A percentile compares a stretch with the other conserved stretches of the same genome.
Conservation (phyloP, 257 asterid species). For the Parsonsia alboflavescens region DNA sequence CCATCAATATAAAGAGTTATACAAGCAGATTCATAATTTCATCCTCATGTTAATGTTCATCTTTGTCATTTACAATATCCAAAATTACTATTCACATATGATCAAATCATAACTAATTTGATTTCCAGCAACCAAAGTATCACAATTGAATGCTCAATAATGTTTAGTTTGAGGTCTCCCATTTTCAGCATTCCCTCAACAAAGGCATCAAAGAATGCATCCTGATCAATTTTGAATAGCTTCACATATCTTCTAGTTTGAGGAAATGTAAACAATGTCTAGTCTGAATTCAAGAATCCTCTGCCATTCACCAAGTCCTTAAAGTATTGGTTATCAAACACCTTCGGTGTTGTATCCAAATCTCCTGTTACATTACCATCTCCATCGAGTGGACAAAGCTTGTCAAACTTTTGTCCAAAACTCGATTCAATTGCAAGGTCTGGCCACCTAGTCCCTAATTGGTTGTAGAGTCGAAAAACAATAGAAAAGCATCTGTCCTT, state of each 20-base stretch:
- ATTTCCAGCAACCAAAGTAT: background rate
- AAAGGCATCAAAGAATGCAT: constrained; percentile 47
- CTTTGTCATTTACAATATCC: background rate
- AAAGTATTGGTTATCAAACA: constrained; percentile 69
- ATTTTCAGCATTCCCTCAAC: constrained; percentile 63
- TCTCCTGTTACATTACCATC: constrained; percentile 60
- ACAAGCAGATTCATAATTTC: background rate
- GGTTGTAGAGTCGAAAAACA: constrained; percentile 82
- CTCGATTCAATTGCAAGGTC: constrained; percentile 68
- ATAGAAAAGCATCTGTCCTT: constrained; percentile 81
- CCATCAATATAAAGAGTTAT: background rate
- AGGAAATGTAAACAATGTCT: constrained; percentile 40
- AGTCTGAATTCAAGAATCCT: constrained; percentile 85
- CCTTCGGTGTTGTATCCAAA: constrained; percentile 62
- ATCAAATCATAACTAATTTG: background rate
- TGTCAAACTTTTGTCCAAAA: constrained; percentile 40
- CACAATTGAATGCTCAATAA: background rate
- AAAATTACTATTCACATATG: background rate
- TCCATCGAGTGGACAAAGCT: constrained; percentile 65
- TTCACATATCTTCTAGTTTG: constrained; percentile 50
- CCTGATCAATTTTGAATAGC: constrained; percentile 35
- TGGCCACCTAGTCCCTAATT: constrained; percentile 72
- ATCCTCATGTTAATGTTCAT: no score
- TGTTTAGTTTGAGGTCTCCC: constrained; percentile 59
- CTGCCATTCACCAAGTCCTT: constrained; percentile 65